Conservation (phyloP, 208 protist species). For the Crithidia expoeki region DNA sequence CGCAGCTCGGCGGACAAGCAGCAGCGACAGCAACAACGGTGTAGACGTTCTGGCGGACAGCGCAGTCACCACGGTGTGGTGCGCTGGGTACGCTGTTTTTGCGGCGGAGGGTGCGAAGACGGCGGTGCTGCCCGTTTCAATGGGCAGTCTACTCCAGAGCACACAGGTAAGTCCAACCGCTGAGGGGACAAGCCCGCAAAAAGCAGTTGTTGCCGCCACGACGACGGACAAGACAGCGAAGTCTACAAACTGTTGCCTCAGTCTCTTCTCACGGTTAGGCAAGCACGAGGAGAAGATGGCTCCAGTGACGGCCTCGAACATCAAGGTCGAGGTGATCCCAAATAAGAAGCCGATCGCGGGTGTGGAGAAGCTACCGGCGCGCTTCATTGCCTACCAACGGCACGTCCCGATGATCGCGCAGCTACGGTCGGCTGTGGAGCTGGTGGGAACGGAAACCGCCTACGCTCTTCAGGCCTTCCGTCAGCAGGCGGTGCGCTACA, state of each 20-base stretch:
- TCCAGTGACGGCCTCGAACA: conserved; percentile 28
- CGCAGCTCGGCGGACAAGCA: neutral
- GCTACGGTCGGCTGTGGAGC: conserved; percentile 55
- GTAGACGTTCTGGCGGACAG: neutral
- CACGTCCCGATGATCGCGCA: conserved; percentile 58
- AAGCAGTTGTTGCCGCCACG: neutral
- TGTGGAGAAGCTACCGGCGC: conserved; percentile 37
- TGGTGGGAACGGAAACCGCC: conserved; percentile 30
- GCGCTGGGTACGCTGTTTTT: conserved; percentile 67
- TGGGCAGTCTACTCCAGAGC: conserved; percentile 57
- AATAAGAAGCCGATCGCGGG: conserved; percentile 20
- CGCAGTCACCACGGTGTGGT: conserved; percentile 53
- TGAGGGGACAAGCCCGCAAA: neutral
- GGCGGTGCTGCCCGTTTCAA: conserved; percentile 34
- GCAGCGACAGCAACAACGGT: neutral
- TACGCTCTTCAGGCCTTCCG: conserved; percentile 50
- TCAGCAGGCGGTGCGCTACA: conserved; percentile 58
- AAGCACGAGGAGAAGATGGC: conserved; percentile 27
- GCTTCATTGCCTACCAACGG: conserved; percentile 52
- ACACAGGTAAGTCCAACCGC: neutral
- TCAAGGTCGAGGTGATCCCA: conserved; percentile 42
- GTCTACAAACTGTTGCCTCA: neutral
- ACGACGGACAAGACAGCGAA: neutral
- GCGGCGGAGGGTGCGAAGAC: conserved; percentile 32
- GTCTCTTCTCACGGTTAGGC: neutral